These are phyloP conservation scores for Glycine tomentella DNA, from an alignment of 306 rosid genomes.

Conservation along the genomic window DNA sequence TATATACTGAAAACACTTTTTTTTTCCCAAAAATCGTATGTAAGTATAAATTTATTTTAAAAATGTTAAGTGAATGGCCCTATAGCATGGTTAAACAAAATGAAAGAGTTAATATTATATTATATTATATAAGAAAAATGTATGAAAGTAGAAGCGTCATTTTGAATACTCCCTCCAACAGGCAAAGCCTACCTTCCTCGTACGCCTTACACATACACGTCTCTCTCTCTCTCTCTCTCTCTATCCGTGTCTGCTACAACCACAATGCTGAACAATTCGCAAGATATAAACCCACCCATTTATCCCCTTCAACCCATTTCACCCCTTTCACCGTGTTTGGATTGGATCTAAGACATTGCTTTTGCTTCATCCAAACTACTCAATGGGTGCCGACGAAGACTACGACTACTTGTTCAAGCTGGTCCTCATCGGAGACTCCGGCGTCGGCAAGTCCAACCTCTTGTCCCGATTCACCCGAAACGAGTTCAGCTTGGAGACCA, in stretches of 20 bases:
- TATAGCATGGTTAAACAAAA: too few relatives aligned
- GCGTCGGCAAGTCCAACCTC: constrained; percentile 85
- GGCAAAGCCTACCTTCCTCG: constrained; percentile 33
- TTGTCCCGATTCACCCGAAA: constrained; percentile 76
- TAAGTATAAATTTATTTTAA: too few relatives aligned
- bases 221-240: not conserved
- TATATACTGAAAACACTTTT: too few relatives aligned
- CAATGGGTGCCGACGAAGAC: constrained; percentile 79
- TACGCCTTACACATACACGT: constrained; percentile 36
- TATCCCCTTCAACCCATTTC: too few relatives aligned
- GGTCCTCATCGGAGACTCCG: constrained; percentile 84
- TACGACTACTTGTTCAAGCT: constrained; percentile 83
- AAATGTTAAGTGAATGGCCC: too few relatives aligned
- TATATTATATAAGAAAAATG: too few relatives aligned
- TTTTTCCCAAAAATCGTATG: too few relatives aligned
- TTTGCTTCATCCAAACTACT: too few relatives aligned
- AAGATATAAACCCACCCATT: constrained; percentile 19
- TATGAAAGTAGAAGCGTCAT: not conserved
- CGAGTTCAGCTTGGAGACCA: constrained; percentile 74
- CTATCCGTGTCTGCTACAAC: not conserved
- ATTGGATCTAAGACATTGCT: too few relatives aligned
- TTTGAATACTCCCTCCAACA: constrained; percentile 23
- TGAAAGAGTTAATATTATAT: too few relatives aligned
- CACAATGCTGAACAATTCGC: constrained; percentile 21
- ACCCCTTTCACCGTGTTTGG: not conserved